Evolutionary conservation across 1,284 basidiomycete genomes (phyloP).

Genomic region (Sutorius eximius): DNA sequence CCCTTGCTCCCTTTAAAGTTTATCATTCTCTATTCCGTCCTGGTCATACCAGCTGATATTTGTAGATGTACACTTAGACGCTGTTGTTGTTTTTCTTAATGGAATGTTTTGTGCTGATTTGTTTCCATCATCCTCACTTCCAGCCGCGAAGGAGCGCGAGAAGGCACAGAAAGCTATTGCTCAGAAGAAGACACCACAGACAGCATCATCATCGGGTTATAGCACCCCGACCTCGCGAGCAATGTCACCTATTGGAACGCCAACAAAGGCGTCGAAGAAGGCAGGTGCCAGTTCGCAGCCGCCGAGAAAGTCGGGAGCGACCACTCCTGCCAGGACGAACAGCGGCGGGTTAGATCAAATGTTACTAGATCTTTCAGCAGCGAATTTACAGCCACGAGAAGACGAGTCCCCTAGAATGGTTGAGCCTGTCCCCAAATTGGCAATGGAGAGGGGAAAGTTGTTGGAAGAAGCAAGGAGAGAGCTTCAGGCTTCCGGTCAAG

Average conservation of each 20-base stretch:
- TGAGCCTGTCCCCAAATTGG: constrained; percentile 65
- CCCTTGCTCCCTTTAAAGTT: constrained; percentile 13
- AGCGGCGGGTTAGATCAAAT: constrained; percentile 48
- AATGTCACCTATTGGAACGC: constrained; percentile 40
- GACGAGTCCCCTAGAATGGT: constrained; percentile 41
- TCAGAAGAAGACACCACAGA: constrained; percentile 44
- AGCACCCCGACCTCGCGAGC: constrained; percentile 43
- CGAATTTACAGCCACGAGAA: constrained; percentile 63
- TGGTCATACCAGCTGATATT: constrained; percentile 34
- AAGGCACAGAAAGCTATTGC: constrained; percentile 60
- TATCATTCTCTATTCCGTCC: constrained; percentile 31
- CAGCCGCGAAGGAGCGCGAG: constrained; percentile 76
- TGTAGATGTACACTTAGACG: constrained; percentile 40
- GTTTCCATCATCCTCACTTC: constrained; percentile 40
- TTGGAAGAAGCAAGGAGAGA: constrained; percentile 74
- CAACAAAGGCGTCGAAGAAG: constrained; percentile 33
- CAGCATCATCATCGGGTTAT: constrained; percentile 32
- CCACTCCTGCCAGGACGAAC: constrained; percentile 22
- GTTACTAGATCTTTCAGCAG: constrained; percentile 69
- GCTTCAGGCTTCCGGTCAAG: constrained; percentile 52
- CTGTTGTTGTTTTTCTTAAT: constrained; percentile 36
- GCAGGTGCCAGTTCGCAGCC: constrained; percentile 43
- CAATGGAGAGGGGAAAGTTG: constrained; percentile 80
- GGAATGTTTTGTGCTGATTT: constrained; percentile 41
- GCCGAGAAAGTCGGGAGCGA: constrained; percentile 29